Percentiles rank a stretch among this genome's conserved stretches.
Conservation (phyloP, 2,329 filamentous ascomycete genomes). For the Alternaria rosae region DNA sequence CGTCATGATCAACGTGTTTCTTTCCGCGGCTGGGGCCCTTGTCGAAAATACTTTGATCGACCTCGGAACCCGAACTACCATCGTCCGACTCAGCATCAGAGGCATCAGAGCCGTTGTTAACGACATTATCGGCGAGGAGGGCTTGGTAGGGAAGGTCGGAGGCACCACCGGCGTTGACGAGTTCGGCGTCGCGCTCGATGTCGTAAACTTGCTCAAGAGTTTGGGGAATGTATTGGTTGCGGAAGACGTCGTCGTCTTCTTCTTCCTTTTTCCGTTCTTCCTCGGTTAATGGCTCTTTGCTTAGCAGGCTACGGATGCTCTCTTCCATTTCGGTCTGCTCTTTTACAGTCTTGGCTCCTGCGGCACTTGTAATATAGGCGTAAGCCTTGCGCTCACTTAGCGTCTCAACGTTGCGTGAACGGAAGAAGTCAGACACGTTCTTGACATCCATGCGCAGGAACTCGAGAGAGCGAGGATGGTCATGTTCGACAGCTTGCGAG, state of each 20-base stretch:
- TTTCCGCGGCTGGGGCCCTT: conserved; percentile 46
- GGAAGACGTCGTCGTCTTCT: conserved; percentile 89
- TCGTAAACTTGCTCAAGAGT: conserved; percentile 97
- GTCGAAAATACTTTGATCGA: conserved; percentile 44
- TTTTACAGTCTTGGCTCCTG: conserved; percentile 60
- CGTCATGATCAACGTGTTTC: conserved; percentile 87
- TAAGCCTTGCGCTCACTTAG: conserved; percentile 83
- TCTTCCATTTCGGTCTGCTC: conserved; percentile 68
- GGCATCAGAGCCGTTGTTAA: conserved; percentile 56
- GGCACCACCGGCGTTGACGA: conserved; percentile 75
- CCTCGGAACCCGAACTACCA: conserved; percentile 33
- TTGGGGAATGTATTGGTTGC: conserved; percentile 95
- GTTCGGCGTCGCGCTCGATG: conserved; percentile 86
- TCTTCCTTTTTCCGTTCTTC: conserved; percentile 66
- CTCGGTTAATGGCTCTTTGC: conserved; percentile 57
- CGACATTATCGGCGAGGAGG: conserved; percentile 75
- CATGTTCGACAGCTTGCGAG: conserved; percentile 95
- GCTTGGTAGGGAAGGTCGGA: conserved; percentile 84
- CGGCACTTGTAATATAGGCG: conserved; percentile 75
- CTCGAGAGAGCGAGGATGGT: conserved; percentile 89
- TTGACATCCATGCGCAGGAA: conserved; percentile 99
- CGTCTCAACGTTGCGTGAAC: conserved; percentile 80
- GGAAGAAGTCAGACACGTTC: conserved; percentile 94
- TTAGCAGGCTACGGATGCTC: conserved; percentile 72
- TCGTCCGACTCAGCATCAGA: conserved; percentile 27